Conservation (phyloP, 2,329 filamentous ascomycete genomes). For the Stemphylium beticola region DNA sequence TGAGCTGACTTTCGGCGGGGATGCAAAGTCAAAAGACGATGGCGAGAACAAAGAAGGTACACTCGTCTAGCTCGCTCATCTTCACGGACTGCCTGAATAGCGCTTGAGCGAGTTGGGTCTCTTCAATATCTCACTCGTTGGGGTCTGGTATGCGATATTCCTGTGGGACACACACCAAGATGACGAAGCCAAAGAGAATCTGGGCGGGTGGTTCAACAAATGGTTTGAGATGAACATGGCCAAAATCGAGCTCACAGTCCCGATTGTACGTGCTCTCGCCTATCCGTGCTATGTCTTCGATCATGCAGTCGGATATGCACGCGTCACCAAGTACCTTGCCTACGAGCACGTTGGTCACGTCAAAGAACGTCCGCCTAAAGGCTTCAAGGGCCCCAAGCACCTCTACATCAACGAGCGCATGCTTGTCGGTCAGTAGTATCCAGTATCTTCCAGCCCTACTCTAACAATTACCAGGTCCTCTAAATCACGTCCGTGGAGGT, state of each 20-base stretch:
- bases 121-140: conserved; percentile 15
- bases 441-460: not conserved
- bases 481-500: conserved; percentile 26
- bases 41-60: conserved; percentile 16
- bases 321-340: conserved; percentile 37
- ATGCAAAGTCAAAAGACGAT: conserved; percentile 9
- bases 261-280: conserved; percentile 20
- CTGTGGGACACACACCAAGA: conserved; percentile 11
- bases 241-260: conserved; percentile 1
- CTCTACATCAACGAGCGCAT: conserved; percentile 19
- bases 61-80: conserved; percentile 17
- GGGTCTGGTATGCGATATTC: conserved; percentile 18
- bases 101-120: conserved; percentile 17
- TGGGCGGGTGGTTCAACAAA: conserved; percentile 17
- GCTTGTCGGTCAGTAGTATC: conserved; percentile 26
- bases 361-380: conserved; percentile 30
- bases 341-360: conserved; percentile 39
- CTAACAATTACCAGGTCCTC: conserved; percentile 18
- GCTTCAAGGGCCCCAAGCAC: conserved; percentile 20
- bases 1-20: conserved; percentile 17
- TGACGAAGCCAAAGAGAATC: conserved; percentile 3
- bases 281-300: conserved; percentile 41
- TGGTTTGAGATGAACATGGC: conserved; percentile 16
- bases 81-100: conserved; percentile 15
- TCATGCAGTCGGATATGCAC: conserved; percentile 33